Percentiles rank a stretch among this genome's conserved stretches.
These are phyloP conservation scores for Beauveria bassiana DNA, from an alignment of 2,329 filamentous ascomycete species.

Conservation along the genomic window DNA sequence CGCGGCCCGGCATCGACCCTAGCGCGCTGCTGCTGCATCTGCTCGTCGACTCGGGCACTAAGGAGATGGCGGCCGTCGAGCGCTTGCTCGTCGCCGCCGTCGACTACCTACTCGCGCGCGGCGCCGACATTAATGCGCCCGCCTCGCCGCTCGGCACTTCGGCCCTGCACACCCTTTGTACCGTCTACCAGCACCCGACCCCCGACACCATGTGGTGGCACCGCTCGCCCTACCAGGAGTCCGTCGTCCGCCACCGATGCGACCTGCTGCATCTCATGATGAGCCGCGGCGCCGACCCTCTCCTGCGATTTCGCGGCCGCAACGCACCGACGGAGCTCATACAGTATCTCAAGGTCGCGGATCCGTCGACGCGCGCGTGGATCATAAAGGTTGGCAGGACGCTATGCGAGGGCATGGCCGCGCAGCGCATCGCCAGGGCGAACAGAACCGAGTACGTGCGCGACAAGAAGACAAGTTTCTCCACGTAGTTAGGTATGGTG, in stretches of 20 bases:
- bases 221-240: background rate
- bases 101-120: background rate
- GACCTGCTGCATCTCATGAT: slow-evolving; percentile 2
- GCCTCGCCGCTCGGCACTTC: background rate
- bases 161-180: slow-evolving; percentile 2
- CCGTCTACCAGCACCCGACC: slow-evolving; percentile 1
- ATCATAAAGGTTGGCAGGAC: slow-evolving; percentile 2
- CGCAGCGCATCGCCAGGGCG: background rate
- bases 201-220: slow-evolving; percentile 6
- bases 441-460: background rate
- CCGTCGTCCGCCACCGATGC: background rate
- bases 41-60: slow-evolving; percentile 7
- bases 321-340: background rate
- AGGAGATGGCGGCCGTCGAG: slow-evolving; percentile 1
- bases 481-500: background rate
- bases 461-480: background rate
- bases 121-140: slow-evolving; percentile 6
- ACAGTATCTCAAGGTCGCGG: background rate
- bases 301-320: background rate
- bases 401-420: slow-evolving; percentile 1
- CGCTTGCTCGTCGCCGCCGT: background rate
- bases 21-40: slow-evolving; percentile 5
- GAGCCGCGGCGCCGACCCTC: slow-evolving; percentile 7
- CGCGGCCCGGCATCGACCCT: background rate
- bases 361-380: slow-evolving; percentile 6